phyloP scores from a whole-genome alignment of 2,329 filamentous ascomycete species.

The Neofusicoccum parvum region DNA sequence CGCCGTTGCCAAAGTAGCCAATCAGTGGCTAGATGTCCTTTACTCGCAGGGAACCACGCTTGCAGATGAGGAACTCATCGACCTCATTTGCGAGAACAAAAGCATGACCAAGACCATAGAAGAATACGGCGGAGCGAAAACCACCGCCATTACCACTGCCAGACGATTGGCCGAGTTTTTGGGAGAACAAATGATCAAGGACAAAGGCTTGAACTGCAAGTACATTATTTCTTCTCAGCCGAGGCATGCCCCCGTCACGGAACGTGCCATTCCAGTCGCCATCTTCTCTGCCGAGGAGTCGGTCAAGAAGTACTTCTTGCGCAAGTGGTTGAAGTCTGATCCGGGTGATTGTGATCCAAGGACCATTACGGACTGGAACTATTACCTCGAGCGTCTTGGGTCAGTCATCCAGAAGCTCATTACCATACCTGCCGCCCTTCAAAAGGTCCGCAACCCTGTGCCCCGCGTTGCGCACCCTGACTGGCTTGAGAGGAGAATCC shows the following conservation, averaged over 20 bases:
- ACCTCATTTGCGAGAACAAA: conserved; percentile 99
- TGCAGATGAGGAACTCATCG: conserved; percentile 95
- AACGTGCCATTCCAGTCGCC: conserved; percentile 89
- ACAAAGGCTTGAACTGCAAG: conserved; percentile 98
- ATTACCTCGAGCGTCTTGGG: conserved; percentile 92
- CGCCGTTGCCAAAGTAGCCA: conserved; percentile 91
- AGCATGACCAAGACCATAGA: conserved; percentile 97
- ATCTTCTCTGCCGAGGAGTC: conserved; percentile 94
- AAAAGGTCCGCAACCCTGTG: conserved; percentile 93
- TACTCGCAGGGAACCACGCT: conserved; percentile 85
- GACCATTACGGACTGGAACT: conserved; percentile 91
- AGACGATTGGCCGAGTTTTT: conserved; percentile 93
- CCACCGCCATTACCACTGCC: conserved; percentile 98
- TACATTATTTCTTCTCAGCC: conserved; percentile 95
- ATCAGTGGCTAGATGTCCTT: conserved; percentile 94
- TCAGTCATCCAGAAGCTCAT: conserved; percentile 99
- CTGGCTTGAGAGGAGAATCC: conserved; percentile 92
- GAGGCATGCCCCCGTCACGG: conserved; percentile 87
- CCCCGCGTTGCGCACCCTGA: conserved; percentile 92
- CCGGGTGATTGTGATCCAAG: conserved; percentile 88
- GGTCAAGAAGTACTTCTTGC: conserved; percentile 84
- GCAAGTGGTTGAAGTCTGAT: conserved; percentile 95
- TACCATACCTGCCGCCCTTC: conserved; percentile 93
- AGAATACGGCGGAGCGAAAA: conserved; percentile 94
- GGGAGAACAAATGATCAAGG: conserved; percentile 98